Conservation (phyloP, 208 protist genomes). For the Naegleria fowleri region DNA sequence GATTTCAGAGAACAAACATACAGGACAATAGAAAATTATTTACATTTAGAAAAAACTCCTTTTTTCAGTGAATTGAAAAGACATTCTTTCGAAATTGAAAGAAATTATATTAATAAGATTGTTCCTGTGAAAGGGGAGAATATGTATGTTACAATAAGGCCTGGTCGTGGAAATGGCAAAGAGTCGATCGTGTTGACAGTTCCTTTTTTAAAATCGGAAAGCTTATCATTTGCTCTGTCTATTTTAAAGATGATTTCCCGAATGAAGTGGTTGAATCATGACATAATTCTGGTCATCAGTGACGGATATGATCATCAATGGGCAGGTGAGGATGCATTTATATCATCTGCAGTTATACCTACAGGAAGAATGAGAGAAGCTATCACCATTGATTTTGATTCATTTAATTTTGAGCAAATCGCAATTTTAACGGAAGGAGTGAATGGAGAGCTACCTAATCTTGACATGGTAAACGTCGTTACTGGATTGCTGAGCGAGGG, state of each 20-base stretch:
- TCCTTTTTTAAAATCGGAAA: background rate
- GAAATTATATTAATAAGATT: slow-evolving; percentile 15
- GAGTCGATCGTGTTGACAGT: background rate
- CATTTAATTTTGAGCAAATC: background rate
- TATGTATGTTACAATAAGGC: background rate
- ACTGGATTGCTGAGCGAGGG: background rate
- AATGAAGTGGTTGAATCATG: slow-evolving; percentile 13
- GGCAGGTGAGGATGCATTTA: slow-evolving; percentile 12
- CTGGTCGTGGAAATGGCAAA: background rate
- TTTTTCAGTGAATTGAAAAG: background rate
- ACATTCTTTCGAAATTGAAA: background rate
- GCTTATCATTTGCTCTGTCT: background rate
- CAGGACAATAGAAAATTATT: background rate
- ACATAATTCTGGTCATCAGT: slow-evolving; percentile 10
- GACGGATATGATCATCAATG: background rate
- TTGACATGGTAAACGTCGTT: background rate
- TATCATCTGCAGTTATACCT: background rate
- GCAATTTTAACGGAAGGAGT: slow-evolving; percentile 18
- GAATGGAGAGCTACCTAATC: slow-evolving; percentile 27
- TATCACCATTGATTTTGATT: slow-evolving; percentile 23
- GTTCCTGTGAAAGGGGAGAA: background rate
- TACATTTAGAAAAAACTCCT: background rate
- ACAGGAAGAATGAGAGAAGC: slow-evolving; percentile 24
- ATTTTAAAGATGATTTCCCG: background rate
- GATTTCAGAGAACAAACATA: background rate